These are phyloP conservation scores for Tetrapisispora iriomotensis DNA, from an alignment of 805 yeast genomes.

Conservation along the genomic window DNA sequence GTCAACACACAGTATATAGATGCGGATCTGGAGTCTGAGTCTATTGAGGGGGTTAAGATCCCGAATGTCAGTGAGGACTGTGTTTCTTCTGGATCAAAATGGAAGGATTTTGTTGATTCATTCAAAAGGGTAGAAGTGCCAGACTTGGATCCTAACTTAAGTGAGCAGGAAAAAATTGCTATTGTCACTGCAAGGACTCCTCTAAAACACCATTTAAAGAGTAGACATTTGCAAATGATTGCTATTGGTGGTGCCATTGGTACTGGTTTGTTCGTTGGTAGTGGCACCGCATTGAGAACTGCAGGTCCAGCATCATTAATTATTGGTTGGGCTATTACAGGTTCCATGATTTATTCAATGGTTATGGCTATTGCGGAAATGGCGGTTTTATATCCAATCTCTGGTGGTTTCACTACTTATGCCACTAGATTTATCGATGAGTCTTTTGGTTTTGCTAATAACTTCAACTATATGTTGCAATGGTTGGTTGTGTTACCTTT, in stretches of 20 bases:
- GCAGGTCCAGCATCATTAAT: conserved; percentile 62
- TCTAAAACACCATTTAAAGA: conserved; percentile 42
- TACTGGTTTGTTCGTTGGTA: conserved; percentile 67
- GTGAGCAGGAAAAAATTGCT: conserved; percentile 38
- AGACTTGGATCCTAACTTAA: conserved; percentile 32
- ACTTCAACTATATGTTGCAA: conserved; percentile 46
- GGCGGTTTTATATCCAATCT: conserved; percentile 50
- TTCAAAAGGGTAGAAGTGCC: conserved; percentile 6
- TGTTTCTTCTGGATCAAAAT: conserved; percentile 1
- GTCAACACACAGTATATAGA: background rate
- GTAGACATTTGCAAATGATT: conserved; percentile 52
- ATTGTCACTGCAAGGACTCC: conserved; percentile 44
- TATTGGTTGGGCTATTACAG: conserved; percentile 45
- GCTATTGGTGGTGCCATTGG: conserved; percentile 68
- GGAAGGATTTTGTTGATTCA: conserved; percentile 7
- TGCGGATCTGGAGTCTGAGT: conserved; percentile 1
- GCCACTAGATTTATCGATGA: conserved; percentile 50
- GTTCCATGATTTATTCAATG: conserved; percentile 47
- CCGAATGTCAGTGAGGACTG: too few relatives aligned
- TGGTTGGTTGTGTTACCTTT: conserved; percentile 44
- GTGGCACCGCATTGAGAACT: conserved; percentile 49
- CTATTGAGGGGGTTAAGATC: too few relatives aligned
- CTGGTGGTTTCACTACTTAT: conserved; percentile 58
- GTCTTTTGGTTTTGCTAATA: conserved; percentile 54
- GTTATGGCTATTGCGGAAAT: conserved; percentile 55